A percentile compares a stretch with the other conserved stretches of the same genome.
Evolutionary conservation across 129 eudicot species (phyloP).

Genomic region (Erigeron canadensis): DNA sequence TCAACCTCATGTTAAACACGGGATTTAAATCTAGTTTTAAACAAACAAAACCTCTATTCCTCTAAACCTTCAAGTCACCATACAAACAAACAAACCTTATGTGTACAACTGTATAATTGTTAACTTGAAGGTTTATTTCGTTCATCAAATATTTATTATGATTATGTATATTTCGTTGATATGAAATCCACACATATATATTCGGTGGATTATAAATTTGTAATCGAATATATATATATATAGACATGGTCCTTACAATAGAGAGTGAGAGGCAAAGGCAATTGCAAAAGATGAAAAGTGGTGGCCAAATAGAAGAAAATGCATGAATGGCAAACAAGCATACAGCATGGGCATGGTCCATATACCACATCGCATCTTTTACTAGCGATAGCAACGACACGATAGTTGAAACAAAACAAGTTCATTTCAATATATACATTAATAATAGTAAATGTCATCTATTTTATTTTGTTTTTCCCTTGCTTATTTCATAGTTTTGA

Average conservation of each 20-base stretch:
- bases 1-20: no score
- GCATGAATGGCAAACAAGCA: conserved; percentile 22
- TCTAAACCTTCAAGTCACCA: no score
- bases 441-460: not conserved
- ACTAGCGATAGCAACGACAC: conserved; percentile 27
- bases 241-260: not conserved
- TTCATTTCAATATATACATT: not conserved
- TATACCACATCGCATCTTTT: conserved; percentile 24
- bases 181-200: not conserved
- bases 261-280: not conserved
- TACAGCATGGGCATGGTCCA: conserved; percentile 36
- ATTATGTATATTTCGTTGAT: no score
- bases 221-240: not conserved
- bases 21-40: no score
- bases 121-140: no score
- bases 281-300: conserved; percentile 25
- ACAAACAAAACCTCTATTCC: no score
- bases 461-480: not conserved
- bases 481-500: not conserved
- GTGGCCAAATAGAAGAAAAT: conserved; percentile 28
- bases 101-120: no score
- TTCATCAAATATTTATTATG: no score
- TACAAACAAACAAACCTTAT: no score
- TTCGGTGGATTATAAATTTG: not conserved
- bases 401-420: not conserved